These are phyloP conservation scores for Penicillium turbatum DNA, from an alignment of 495 filamentous ascomycete species.

Conservation along the genomic window DNA sequence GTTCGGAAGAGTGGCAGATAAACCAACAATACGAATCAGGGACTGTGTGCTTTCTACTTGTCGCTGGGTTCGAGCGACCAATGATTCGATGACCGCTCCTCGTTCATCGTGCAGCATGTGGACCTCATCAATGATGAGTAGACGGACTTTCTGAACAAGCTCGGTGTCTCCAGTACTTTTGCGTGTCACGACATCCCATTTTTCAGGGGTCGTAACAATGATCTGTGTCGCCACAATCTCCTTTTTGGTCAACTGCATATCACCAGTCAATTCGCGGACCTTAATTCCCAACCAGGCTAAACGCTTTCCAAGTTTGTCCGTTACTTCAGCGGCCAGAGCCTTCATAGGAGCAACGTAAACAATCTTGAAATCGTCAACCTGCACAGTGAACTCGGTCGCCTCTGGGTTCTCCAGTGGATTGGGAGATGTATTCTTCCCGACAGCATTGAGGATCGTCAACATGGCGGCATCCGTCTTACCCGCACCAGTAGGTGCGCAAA, in stretches of 20 bases:
- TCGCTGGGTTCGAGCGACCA: slow-evolving; percentile 89
- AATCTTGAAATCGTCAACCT: slow-evolving; percentile 81
- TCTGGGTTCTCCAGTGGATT: slow-evolving; percentile 70
- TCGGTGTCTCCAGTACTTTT: slow-evolving; percentile 98
- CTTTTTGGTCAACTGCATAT: slow-evolving; percentile 97
- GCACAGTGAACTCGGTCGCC: slow-evolving; percentile 70
- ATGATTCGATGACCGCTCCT: slow-evolving; percentile 89
- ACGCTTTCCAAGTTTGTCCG: slow-evolving; percentile 90
- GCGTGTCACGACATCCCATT: slow-evolving; percentile 97
- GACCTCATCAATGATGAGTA: slow-evolving; percentile 98
- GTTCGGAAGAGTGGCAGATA: slow-evolving; percentile 94
- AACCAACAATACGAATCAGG: slow-evolving; percentile 89
- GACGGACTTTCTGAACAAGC: slow-evolving; percentile 90
- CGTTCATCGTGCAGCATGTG: slow-evolving; percentile 99
- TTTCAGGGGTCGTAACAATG: slow-evolving; percentile 97
- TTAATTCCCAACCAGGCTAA: slow-evolving; percentile 87
- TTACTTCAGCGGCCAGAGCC: slow-evolving; percentile 92
- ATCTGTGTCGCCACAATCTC: slow-evolving; percentile 96
- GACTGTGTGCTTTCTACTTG: slow-evolving; percentile 98
- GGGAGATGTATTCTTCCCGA: slow-evolving; percentile 78
- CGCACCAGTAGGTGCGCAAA: slow-evolving; percentile 96
- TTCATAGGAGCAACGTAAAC: slow-evolving; percentile 60
- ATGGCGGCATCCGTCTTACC: slow-evolving; percentile 99
- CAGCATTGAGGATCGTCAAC: slow-evolving; percentile 85
- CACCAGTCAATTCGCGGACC: slow-evolving; percentile 88